Base-by-base conservation (phyloP, 768 basidiomycete genomes). In the Tricholoma sp. region DNA sequence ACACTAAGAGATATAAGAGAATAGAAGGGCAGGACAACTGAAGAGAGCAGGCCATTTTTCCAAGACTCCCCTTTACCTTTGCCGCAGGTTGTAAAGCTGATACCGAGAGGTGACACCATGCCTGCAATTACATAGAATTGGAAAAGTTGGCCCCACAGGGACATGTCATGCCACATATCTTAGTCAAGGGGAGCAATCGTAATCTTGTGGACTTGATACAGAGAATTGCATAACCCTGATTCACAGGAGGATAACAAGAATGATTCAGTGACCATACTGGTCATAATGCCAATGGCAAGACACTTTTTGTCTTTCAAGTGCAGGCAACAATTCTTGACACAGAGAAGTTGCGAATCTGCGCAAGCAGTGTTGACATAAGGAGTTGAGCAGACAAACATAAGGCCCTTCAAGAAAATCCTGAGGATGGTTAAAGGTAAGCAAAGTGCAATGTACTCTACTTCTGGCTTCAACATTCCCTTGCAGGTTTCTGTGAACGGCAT, bases 151-250 rank as follows among this genome's bases (percentile, higher is more conserved):
- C n/a, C n/a, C n/a, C n/a, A n/a, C n/a, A n/a, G 21, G 6, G 52
- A 47, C 19, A 45, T 31, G 37, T 58, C 53, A 6, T 46, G 14
- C 19, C 45, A 11, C 45, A 54, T 54, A 14, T 58, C 57, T 43
- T 58, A 54, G 21, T 45, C 39, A 37, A 58, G 54, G 12, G n/a
- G n/a, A n/a, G n/a, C n/a, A n/a, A n/a, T n/a, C n/a, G n/a, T n/a
- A n/a, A n/a, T n/a, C n/a, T n/a, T n/a, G n/a, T n/a, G n/a, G n/a
- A n/a, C n/a, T n/a, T n/a, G n/a, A n/a, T n/a, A n/a, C n/a, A n/a
- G n/a, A 47, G 45, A 47, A 47, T 47, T 47, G 24, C 22, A 12
- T 47, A 24, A 24, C 24, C 45, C 45, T 24, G 22, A 22, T 22
- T 47, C 12, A 11, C 45, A 47, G 45, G 45, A 47, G 24, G 45